A percentile compares a stretch with the other conserved stretches of the same genome.
Conservation (phyloP, 2,329 filamentous ascomycete genomes). For the Penicillium palitans region DNA sequence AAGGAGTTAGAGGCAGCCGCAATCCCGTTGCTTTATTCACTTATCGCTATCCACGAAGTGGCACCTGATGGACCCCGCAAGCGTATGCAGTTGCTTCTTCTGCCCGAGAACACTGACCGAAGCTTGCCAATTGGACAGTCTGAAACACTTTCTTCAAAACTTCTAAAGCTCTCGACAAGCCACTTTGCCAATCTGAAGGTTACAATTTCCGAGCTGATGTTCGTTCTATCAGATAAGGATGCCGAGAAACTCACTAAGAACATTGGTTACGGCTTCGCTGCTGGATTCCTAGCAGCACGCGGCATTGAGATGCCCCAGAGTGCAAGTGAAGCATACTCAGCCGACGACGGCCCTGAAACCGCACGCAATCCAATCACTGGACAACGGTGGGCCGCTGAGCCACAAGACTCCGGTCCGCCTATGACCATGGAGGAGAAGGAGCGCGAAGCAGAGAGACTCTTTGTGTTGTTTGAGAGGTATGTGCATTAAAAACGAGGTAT, state of each 20-base stretch:
- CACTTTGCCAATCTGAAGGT: conserved; percentile 72
- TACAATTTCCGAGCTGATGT: conserved; percentile 75
- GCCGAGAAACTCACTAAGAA: conserved; percentile 80
- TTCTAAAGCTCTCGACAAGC: conserved; percentile 76
- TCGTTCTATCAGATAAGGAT: conserved; percentile 81
- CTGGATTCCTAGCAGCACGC: conserved; percentile 83
- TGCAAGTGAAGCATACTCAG: conserved; percentile 57
- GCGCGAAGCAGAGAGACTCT: conserved; percentile 82
- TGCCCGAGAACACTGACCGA: conserved; percentile 77
- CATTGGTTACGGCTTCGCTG: conserved; percentile 91
- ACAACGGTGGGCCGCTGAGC: conserved; percentile 72
- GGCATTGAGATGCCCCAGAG: conserved; percentile 74
- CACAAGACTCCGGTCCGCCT: conserved; percentile 58
- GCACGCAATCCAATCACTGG: conserved; percentile 81
- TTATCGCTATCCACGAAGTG: conserved; percentile 69
- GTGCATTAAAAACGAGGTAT: not conserved
- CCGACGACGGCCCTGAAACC: conserved; percentile 26
- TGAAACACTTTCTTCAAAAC: conserved; percentile 69
- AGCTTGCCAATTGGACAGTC: conserved; percentile 74
- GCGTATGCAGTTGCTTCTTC: conserved; percentile 64
- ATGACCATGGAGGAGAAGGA: conserved; percentile 95
- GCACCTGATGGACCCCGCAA: conserved; percentile 64
- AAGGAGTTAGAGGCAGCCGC: conserved; percentile 70
- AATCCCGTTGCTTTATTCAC: conserved; percentile 71
- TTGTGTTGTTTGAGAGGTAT: conserved; percentile 85